These are phyloP conservation scores for Beauveria brongniartii DNA, from an alignment of 2,329 filamentous ascomycete species.

Conservation along the genomic window DNA sequence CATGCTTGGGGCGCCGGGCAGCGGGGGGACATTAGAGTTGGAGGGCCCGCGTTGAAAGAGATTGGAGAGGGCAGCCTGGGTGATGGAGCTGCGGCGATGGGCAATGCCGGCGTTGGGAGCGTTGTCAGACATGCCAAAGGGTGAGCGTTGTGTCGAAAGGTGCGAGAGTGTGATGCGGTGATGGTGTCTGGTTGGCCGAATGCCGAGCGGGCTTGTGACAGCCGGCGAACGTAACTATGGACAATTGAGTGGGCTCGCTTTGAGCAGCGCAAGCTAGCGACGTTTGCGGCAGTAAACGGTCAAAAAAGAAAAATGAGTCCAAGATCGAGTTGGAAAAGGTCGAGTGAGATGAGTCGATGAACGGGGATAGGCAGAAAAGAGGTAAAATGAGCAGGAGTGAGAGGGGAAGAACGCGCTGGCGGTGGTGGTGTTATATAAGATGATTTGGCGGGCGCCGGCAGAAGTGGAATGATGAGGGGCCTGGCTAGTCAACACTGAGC, in stretches of 20 bases:
- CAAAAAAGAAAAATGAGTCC: neutral
- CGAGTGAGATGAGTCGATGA: neutral
- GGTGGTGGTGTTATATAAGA: conserved; percentile 3
- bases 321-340: neutral
- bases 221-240: neutral
- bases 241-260: neutral
- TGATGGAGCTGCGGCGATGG: conserved; percentile 48
- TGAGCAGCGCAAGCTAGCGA: neutral
- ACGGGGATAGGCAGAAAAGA: neutral
- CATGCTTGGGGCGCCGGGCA: conserved; percentile 27
- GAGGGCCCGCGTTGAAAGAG: conserved; percentile 53
- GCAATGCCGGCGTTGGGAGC: conserved; percentile 24
- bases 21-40: conserved; percentile 33
- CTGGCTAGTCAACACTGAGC: neutral
- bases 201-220: conserved; percentile 1
- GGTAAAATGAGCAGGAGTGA: neutral
- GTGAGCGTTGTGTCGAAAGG: conserved; percentile 16
- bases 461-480: neutral
- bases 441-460: neutral
- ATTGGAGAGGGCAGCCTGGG: conserved; percentile 47
- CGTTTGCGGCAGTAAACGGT: neutral
- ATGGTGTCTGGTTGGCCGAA: neutral
- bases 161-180: conserved; percentile 17
- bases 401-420: neutral
- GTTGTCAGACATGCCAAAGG: conserved; percentile 26